These are phyloP conservation scores for Fomitopsis palustris DNA, from an alignment of 1,284 basidiomycete species.

Conservation along the genomic window DNA sequence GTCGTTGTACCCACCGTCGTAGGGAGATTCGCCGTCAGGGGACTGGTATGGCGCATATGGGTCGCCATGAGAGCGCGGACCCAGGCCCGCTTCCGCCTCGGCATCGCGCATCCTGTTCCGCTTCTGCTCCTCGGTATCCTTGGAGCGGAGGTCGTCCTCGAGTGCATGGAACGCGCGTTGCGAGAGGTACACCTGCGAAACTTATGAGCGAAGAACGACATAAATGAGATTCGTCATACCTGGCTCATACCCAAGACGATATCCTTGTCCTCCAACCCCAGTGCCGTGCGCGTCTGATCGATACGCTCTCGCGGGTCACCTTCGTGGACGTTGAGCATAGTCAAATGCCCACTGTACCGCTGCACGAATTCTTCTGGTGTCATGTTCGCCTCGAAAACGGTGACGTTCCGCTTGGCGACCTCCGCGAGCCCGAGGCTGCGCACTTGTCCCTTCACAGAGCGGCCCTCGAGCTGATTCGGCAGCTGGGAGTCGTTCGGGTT, in stretches of 20 bases:
- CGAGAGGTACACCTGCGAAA: slow-evolving; percentile 80
- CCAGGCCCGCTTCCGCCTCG: slow-evolving; percentile 56
- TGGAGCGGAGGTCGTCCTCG: slow-evolving; percentile 82
- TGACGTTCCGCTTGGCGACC: slow-evolving; percentile 66
- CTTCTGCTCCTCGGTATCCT: slow-evolving; percentile 83
- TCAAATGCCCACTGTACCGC: slow-evolving; percentile 68
- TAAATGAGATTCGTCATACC: slow-evolving; percentile 38
- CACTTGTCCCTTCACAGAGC: slow-evolving; percentile 90
- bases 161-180: slow-evolving; percentile 86
- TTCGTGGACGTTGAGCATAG: slow-evolving; percentile 43
- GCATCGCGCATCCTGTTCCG: slow-evolving; percentile 71
- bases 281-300: slow-evolving; percentile 57
- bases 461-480: slow-evolving; percentile 90
- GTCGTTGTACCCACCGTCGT: slow-evolving; percentile 46
- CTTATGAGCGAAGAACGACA: neutral
- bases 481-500: slow-evolving; percentile 95
- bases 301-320: slow-evolving; percentile 52
- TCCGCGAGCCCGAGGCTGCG: slow-evolving; percentile 79
- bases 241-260: slow-evolving; percentile 80
- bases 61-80: slow-evolving; percentile 65
- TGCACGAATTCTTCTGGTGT: slow-evolving; percentile 86
- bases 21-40: slow-evolving; percentile 46
- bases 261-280: slow-evolving; percentile 70
- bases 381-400: slow-evolving; percentile 82
- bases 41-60: slow-evolving; percentile 74